Percentiles rank a stretch among this genome's conserved stretches.
Evolutionary conservation across 805 yeast genomes (phyloP).

Genomic region (Wickerhamiella australiensis): DNA sequence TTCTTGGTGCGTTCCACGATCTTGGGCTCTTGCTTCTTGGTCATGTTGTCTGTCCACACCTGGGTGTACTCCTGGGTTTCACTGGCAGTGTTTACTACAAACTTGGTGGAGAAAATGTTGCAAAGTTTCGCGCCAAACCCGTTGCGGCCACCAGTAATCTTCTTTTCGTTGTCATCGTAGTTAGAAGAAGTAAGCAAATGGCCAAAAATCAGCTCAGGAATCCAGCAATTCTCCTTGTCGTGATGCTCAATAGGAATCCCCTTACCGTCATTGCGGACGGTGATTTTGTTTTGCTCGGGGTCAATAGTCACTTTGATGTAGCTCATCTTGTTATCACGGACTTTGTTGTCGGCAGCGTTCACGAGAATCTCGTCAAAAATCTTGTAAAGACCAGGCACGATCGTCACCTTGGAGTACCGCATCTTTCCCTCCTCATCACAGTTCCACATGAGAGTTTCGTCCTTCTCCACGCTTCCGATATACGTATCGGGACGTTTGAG

Average conservation of each 20-base stretch:
- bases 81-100: slow-evolving; percentile 82
- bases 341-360: slow-evolving; percentile 97
- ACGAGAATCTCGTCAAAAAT: slow-evolving; percentile 95
- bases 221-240: slow-evolving; percentile 75
- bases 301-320: slow-evolving; percentile 73
- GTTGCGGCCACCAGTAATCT: slow-evolving; percentile 96
- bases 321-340: slow-evolving; percentile 85
- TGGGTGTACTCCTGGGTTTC: slow-evolving; percentile 60
- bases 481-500: slow-evolving; percentile 96
- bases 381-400: slow-evolving; percentile 93
- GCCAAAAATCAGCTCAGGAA: slow-evolving; percentile 94
- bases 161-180: slow-evolving; percentile 88
- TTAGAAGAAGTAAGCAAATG: slow-evolving; percentile 88
- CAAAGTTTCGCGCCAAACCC: slow-evolving; percentile 97
- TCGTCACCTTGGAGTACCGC: slow-evolving; percentile 44
- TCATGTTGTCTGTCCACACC: slow-evolving; percentile 82
- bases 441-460: slow-evolving; percentile 75
- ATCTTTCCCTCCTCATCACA: slow-evolving; percentile 54
- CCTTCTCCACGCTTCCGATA: slow-evolving; percentile 84
- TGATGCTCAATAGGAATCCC: slow-evolving; percentile 96
- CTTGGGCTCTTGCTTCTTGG: slow-evolving; percentile 58
- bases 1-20: slow-evolving; percentile 39
- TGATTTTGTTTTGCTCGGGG: slow-evolving; percentile 58
- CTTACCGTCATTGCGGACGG: slow-evolving; percentile 81
- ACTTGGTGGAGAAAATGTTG: slow-evolving; percentile 86